These are phyloP conservation scores for Gossypium herbaceum DNA, from an alignment of 345 rosid genomes.

Conservation along the genomic window DNA sequence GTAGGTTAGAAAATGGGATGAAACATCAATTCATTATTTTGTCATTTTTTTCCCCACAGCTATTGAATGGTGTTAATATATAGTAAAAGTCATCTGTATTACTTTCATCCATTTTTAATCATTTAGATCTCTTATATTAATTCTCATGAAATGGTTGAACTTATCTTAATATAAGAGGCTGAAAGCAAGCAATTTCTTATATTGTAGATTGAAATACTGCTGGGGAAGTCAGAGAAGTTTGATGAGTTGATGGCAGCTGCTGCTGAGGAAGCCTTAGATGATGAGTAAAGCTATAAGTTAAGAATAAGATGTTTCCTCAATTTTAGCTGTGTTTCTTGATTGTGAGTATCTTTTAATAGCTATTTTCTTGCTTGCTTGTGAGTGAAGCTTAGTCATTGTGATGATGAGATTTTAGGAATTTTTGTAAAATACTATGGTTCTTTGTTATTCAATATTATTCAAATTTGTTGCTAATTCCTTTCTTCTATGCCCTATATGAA, in stretches of 20 bases:
- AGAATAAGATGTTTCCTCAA: slow-evolving; percentile 12
- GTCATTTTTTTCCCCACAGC: neutral
- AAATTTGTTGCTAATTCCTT: slow-evolving; percentile 15
- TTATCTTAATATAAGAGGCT: neutral
- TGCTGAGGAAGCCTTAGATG: slow-evolving; percentile 43
- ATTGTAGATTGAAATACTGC: slow-evolving; percentile 55
- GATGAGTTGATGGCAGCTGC: slow-evolving; percentile 76
- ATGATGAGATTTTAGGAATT: slow-evolving; percentile 15
- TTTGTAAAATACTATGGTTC: slow-evolving; percentile 21
- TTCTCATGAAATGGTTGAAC: neutral
- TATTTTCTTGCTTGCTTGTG: slow-evolving; percentile 7
- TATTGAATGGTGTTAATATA: neutral
- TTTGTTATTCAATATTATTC: slow-evolving; percentile 24
- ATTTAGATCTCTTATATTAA: neutral
- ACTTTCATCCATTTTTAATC: neutral
- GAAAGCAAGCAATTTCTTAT: neutral
- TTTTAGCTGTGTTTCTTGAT: slow-evolving; percentile 6
- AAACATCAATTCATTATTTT: neutral
- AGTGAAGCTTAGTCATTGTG: slow-evolving; percentile 13
- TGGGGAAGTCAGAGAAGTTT: slow-evolving; percentile 63
- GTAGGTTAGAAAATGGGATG: neutral
- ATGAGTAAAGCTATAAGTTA: slow-evolving; percentile 39
- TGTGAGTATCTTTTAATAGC: slow-evolving; percentile 12
- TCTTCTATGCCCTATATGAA: neutral
- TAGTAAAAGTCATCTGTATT: neutral